A percentile compares a stretch with the other conserved stretches of the same genome.
These are phyloP conservation scores for Fonsecaea nubica DNA, from an alignment of 2,329 filamentous ascomycete genomes.

Conservation along the genomic window DNA sequence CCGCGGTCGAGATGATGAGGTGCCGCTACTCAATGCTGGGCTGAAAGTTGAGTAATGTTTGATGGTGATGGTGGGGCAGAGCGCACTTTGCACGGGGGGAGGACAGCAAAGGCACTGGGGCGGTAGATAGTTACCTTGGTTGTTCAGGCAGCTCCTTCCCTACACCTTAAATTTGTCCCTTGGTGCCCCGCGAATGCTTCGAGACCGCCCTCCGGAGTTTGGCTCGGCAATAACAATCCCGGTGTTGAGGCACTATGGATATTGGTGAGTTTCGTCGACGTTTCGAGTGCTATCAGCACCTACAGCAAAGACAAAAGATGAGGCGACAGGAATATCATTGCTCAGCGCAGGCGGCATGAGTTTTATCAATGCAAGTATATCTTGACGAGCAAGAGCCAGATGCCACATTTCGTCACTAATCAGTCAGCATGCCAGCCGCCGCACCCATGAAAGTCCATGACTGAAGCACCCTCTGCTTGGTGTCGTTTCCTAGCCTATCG, in stretches of 20 bases:
- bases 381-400: neutral
- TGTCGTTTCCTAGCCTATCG: slow-evolving; percentile 21
- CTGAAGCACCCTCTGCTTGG: slow-evolving; percentile 18
- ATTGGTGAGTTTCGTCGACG: slow-evolving; percentile 12
- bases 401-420: slow-evolving; percentile 17
- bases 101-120: neutral
- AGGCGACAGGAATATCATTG: neutral
- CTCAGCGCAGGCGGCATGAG: neutral
- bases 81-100: too few relatives aligned
- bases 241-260: slow-evolving; percentile 10
- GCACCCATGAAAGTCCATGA: slow-evolving; percentile 10
- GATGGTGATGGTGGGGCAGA: slow-evolving; percentile 3
- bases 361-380: slow-evolving; percentile 10
- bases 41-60: slow-evolving; percentile 1
- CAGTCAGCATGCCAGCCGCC: slow-evolving; percentile 12
- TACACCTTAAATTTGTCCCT: neutral
- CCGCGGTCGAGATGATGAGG: slow-evolving; percentile 8
- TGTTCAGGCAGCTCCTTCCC: neutral
- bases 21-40: neutral
- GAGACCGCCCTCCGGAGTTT: slow-evolving; percentile 3
- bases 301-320: neutral
- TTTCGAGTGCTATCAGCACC: slow-evolving; percentile 1
- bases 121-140: too few relatives aligned
- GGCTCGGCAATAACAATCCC: neutral
- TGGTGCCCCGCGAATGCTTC: slow-evolving; percentile 7